Evolutionary conservation across 2,329 filamentous ascomycete genomes (phyloP), one percentile per base, ranked within the genome.

Genomic region (Pseudofabraea citricarpa): DNA sequence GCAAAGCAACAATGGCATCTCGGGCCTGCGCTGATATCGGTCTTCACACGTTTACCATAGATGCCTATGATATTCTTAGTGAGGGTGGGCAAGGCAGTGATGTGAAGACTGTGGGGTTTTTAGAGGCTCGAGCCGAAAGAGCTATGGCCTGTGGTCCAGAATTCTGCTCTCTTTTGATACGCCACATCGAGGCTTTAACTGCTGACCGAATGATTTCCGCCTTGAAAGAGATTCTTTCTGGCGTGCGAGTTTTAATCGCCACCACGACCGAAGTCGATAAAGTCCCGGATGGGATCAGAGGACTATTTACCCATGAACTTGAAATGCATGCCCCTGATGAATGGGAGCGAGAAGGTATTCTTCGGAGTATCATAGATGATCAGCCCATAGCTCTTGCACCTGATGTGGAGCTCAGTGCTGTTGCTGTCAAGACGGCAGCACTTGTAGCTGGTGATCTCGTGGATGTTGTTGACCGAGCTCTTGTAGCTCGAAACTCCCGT

Each of bases 231-330:
- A 83, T 97, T 3, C 67, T 96, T 18, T 73, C 79, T n/a, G 83
- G 86, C 36, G 81, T 82, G 3, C 75, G 93, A 43, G 87, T 97
- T 2, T 68, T 98, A 19, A 83, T 98, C 54, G 91, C 93, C 1
- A 98, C 93, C 0, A 96, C 91, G 0, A 95, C 90, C 6, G 91
- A 97, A 54, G 82, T 96, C 1, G 93, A 97, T 60, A 94, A 97
- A 63, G 80, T 98, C 1, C 87, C 91, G 0, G 90, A 96, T 56
- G 87, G 87, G 1, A 83, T 97, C 16, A 81, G 93, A 41, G 89
- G 89, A 9, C 72, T 97, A 3, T 97, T 98, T 63, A 95, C 90
- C 0, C 91, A 98, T 57, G 93, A 98, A 64, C 74, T 98, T 32
- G 91, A 97, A 59, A 89, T 98, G 79, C 80, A 74, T 35, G 93